phyloP scores from a whole-genome alignment of 2,329 filamentous ascomycete genomes.

The Hypocreales sp. region DNA sequence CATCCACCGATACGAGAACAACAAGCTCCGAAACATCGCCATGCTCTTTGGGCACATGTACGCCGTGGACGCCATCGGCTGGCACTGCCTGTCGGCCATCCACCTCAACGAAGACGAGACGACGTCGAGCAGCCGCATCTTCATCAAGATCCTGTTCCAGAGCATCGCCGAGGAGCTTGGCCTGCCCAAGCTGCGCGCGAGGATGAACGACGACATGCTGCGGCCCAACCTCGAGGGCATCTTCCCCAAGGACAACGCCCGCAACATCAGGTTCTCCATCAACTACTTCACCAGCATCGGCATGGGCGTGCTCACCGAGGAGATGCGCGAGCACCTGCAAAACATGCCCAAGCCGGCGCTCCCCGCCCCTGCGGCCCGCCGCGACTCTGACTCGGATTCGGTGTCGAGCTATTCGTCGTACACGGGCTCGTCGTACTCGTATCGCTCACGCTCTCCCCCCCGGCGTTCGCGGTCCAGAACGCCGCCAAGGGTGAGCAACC shows the following conservation, averaged over 20 bases:
- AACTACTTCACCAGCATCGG: constrained; percentile 99
- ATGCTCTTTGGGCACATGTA: constrained; percentile 89
- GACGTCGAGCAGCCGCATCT: constrained; percentile 90
- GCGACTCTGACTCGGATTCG: constrained; percentile 53
- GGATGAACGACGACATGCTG: constrained; percentile 64
- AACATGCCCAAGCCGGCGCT: constrained; percentile 76
- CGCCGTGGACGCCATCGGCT: constrained; percentile 74
- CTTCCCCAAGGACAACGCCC: constrained; percentile 78
- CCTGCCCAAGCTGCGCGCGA: constrained; percentile 60
- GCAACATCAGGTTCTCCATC: constrained; percentile 91
- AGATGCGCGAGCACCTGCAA: constrained; percentile 81
- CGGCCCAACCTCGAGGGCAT: constrained; percentile 68
- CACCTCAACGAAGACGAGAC: constrained; percentile 95
- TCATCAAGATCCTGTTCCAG: constrained; percentile 95
- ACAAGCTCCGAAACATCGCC: constrained; percentile 85
- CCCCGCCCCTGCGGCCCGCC: constrained; percentile 45
- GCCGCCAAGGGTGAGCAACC: neutral
- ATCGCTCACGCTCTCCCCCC: neutral
- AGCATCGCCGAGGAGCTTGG: constrained; percentile 79
- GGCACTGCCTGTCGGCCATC: constrained; percentile 75
- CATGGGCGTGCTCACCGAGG: constrained; percentile 87
- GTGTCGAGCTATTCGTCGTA: constrained; percentile 70
- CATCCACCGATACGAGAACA: constrained; percentile 94
- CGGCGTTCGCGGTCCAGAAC: constrained; percentile 4
- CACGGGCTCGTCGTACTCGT: constrained; percentile 13